These are phyloP conservation scores for Erythrophleum ivorense DNA, from an alignment of 331 rosid species.

Conservation along the genomic window DNA sequence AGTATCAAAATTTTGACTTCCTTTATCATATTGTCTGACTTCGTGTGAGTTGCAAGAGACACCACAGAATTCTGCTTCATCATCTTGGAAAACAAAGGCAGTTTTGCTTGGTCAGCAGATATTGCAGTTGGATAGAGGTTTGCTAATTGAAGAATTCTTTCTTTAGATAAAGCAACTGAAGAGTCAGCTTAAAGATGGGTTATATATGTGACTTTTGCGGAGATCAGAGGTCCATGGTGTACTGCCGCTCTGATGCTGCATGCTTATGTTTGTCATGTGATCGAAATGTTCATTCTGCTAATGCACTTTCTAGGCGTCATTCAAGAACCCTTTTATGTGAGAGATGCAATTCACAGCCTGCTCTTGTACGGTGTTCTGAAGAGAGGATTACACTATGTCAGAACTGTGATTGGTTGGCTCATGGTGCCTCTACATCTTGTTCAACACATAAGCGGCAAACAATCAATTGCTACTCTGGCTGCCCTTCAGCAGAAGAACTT, in stretches of 20 bases:
- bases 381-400: conserved; percentile 90
- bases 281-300: conserved; percentile 94
- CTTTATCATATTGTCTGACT: conserved; percentile 25
- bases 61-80: conserved; percentile 25
- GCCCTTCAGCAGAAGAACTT: conserved; percentile 91
- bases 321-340: conserved; percentile 84
- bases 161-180: conserved; percentile 30
- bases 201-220: conserved; percentile 89
- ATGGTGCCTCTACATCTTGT: conserved; percentile 63
- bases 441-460: conserved; percentile 78
- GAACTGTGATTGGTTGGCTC: conserved; percentile 92
- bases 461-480: conserved; percentile 80
- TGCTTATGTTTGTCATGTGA: conserved; percentile 93
- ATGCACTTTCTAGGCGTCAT: conserved; percentile 92
- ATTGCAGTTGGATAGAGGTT: conserved; percentile 28
- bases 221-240: conserved; percentile 85
- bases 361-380: conserved; percentile 78
- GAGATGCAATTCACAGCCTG: conserved; percentile 83
- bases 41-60: conserved; percentile 35
- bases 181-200: conserved; percentile 68
- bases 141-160: conserved; percentile 41
- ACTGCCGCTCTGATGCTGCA: conserved; percentile 94
- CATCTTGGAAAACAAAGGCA: conserved; percentile 40
- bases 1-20: conserved; percentile 32
- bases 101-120: conserved; percentile 43